These are phyloP conservation scores for Mycena galopus DNA, from an alignment of 768 basidiomycete species.

Conservation along the genomic window DNA sequence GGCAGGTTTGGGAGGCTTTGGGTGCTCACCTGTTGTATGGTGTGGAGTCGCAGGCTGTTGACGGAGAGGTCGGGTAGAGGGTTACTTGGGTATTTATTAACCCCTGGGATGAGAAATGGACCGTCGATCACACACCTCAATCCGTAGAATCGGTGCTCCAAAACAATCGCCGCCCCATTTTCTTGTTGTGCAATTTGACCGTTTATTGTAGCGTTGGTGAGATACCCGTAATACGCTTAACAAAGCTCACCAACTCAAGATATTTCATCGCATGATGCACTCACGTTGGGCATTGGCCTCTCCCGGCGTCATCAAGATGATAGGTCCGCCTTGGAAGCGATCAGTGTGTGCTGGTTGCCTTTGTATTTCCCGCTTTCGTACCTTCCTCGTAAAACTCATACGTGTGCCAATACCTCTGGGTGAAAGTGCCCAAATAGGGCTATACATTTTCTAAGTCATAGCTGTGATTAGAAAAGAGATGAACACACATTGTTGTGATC, in stretches of 20 bases:
- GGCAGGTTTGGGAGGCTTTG: not conserved
- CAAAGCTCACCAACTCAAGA: not conserved
- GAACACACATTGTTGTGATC: constrained; percentile 56
- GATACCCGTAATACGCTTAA: constrained; percentile 63
- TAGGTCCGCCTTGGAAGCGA: constrained; percentile 62
- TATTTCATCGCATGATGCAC: constrained; percentile 19
- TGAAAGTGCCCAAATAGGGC: constrained; percentile 79
- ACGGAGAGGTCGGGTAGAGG: constrained; percentile 72
- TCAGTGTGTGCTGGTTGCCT: not conserved
- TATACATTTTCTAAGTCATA: constrained; percentile 32
- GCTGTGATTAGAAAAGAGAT: not conserved
- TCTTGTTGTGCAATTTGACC: constrained; percentile 77
- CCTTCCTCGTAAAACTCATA: constrained; percentile 74
- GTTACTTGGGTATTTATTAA: constrained; percentile 59
- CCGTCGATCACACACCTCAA: constrained; percentile 39
- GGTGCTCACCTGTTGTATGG: constrained; percentile 66
- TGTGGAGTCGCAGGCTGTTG: constrained; percentile 69
- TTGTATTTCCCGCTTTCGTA: constrained; percentile 32
- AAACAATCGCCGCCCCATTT: constrained; percentile 70
- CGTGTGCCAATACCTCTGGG: constrained; percentile 80
- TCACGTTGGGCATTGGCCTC: constrained; percentile 69
- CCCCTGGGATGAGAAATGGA: not conserved
- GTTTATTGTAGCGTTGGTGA: constrained; percentile 74
- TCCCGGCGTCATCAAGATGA: constrained; percentile 76
- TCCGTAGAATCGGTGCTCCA: constrained; percentile 84